Evolutionary conservation across 371 early-diverging fungal species (phyloP), one percentile per base, ranked within the genome.

Genomic region (Globomyces sp.): DNA sequence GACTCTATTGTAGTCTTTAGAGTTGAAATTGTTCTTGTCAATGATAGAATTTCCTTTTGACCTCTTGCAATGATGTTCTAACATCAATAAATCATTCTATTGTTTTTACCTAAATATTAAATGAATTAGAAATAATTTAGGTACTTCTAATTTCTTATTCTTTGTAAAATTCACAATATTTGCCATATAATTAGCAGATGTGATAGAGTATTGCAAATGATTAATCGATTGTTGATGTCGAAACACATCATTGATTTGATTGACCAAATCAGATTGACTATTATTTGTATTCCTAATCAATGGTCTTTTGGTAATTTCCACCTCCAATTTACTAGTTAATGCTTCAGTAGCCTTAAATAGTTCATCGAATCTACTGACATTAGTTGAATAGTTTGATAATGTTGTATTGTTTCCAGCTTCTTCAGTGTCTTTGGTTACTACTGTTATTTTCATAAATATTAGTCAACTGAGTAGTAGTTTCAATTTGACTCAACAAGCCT

Each of bases 151-250:
- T 52, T 63, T 37, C 52, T 63, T 63, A n/a, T 46, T 63, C 4
- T 45, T 42, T 44, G 63, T 49, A 42, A 63, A 63, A 37, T 37
- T 63, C 37, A 49, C 63, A 8, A 63, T 63, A 24, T 63, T 63
- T 9, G 63, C 63, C 42, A 63, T 39, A 49, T 63, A 43, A 42
- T 63, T 63, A 8, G 39, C 42, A 10, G 39, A 13, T 24, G 63
- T 11, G 1, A 63, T n/a, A 11, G 63, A 37, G 4, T 41, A 63
- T 37, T 63, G 63, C n/a, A 63, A 42, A 3, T 63, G 39, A 13
- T 63, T 63, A 11, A 63, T 49, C 13, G 42, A n/a, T 4, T 63
- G 63, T 13, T 63, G 63, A 24, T 63, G 39, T 49, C 63, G 34
- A 49, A 63, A 43, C n/a, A 63, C 4, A 9, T 45, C n/a, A 13